Conservation (phyloP, 2,329 filamentous ascomycete species). For the Penicillium griseofulvum region DNA sequence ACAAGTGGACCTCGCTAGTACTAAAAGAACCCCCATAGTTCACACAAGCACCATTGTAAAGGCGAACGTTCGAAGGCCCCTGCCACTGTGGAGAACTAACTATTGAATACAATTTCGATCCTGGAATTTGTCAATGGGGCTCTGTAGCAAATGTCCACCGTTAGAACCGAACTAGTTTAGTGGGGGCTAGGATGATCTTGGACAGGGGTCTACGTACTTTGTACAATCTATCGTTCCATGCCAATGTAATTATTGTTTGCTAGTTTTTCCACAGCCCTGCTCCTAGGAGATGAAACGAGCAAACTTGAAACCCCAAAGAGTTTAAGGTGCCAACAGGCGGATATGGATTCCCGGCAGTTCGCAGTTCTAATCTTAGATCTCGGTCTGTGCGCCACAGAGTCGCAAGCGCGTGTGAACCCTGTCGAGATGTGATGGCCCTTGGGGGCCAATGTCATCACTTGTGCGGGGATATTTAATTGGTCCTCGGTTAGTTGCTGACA, state of each 20-base stretch:
- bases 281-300: neutral
- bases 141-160: neutral
- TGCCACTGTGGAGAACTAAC: neutral
- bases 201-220: neutral
- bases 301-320: neutral
- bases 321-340: neutral
- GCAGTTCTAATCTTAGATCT: constrained; percentile 10
- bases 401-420: constrained; percentile 9
- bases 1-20: neutral
- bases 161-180: neutral
- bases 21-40: neutral
- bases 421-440: constrained; percentile 7
- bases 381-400: constrained; percentile 6
- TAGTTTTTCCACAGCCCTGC: neutral
- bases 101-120: neutral
- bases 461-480: constrained; percentile 1
- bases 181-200: neutral
- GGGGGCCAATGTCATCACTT: constrained; percentile 5
- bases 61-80: neutral
- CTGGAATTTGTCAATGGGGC: neutral
- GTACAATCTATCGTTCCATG: neutral
- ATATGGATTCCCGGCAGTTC: constrained; percentile 2
- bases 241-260: neutral
- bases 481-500: neutral
- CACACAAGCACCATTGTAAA: neutral